These are phyloP conservation scores for Byssothecium circinans DNA, from an alignment of 2,329 filamentous ascomycete species.

Conservation along the genomic window DNA sequence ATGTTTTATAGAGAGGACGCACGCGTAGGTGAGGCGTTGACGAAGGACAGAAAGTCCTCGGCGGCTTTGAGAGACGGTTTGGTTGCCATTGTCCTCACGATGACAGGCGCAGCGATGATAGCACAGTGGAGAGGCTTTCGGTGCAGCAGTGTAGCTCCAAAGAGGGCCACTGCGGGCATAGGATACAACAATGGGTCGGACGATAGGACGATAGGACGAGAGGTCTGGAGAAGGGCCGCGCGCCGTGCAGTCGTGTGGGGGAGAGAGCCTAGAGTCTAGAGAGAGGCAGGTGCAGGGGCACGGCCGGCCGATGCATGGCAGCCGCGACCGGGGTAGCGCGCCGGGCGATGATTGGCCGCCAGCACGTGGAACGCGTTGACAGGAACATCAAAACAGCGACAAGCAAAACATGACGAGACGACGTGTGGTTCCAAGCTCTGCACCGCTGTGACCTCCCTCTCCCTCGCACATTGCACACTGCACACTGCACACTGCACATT, in stretches of 20 bases:
- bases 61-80: constrained; percentile 55
- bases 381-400: constrained; percentile 29
- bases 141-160: constrained; percentile 18
- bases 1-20: constrained; percentile 39
- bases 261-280: constrained; percentile 3
- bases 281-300: constrained; percentile 7
- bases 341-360: constrained; percentile 19
- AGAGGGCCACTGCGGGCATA: constrained; percentile 14
- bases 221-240: constrained; percentile 13
- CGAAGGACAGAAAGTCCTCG: constrained; percentile 86
- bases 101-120: constrained; percentile 15
- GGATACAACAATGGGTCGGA: constrained; percentile 3
- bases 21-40: constrained; percentile 95
- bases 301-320: constrained; percentile 3
- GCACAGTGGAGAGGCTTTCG: constrained; percentile 10
- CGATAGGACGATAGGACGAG: not conserved
- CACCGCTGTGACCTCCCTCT: not conserved
- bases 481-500: too few relatives aligned
- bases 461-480: not conserved
- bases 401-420: constrained; percentile 21
- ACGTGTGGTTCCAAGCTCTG: constrained; percentile 13
- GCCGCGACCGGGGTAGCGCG: constrained; percentile 6
- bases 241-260: constrained; percentile 11
- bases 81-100: constrained; percentile 36
- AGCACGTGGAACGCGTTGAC: not conserved